Conservation (phyloP, 1,139 yeast species). For the Sugiyamaella neomexicana region DNA sequence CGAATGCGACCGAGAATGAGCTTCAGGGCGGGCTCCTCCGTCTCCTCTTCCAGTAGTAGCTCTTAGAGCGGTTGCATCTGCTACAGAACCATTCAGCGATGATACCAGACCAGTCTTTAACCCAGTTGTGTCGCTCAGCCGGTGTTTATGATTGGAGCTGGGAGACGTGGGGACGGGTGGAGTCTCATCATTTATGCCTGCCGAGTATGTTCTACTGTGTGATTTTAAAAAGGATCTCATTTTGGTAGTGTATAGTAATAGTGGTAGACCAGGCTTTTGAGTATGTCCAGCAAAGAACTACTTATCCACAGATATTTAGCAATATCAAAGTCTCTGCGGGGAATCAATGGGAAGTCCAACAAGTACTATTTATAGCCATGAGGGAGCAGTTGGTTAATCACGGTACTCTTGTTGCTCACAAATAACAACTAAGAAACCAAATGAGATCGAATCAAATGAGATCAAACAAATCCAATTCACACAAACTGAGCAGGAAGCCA, state of each 20-base stretch:
- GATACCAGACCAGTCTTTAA: not conserved
- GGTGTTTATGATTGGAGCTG: constrained; percentile 9
- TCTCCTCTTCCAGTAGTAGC: not conserved
- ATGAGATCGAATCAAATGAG: too few species aligned
- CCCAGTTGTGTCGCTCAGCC: constrained; percentile 13
- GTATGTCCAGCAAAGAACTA: too few species aligned
- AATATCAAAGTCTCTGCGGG: too few species aligned
- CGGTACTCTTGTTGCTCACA: not conserved
- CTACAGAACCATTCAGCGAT: not conserved
- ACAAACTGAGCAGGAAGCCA: not conserved
- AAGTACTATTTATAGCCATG: not conserved
- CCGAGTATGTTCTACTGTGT: constrained; percentile 28
- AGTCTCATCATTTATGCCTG: constrained; percentile 17
- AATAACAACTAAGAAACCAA: not conserved
- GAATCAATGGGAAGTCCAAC: not conserved
- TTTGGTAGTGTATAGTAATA: not conserved
- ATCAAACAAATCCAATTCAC: too few species aligned
- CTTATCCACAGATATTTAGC: not conserved
- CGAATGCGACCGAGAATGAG: not conserved
- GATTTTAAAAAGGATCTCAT: constrained; percentile 33
- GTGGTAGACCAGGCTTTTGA: too few species aligned
- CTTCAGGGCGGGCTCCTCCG: not conserved
- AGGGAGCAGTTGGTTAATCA: not conserved
- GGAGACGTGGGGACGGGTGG: not conserved
- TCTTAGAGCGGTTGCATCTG: not conserved